Conservation (phyloP, 1,139 yeast genomes). For the Debaryomyces sp. region DNA sequence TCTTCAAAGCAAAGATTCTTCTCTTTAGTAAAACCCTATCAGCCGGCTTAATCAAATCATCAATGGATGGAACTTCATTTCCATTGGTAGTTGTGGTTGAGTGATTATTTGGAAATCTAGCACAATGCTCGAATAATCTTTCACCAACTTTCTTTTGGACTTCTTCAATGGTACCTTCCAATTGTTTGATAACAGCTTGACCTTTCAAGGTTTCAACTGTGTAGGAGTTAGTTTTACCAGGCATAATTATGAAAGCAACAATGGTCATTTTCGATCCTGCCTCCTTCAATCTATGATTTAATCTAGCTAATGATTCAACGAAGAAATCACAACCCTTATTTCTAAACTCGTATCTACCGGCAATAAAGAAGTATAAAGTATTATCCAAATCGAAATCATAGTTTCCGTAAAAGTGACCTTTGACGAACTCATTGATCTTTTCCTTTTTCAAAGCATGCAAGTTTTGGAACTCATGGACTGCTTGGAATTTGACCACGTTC, state of each 20-base stretch:
- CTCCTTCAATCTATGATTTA: constrained; percentile 83
- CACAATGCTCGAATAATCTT: constrained; percentile 88
- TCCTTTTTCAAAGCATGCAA: constrained; percentile 90
- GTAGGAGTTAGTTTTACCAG: constrained; percentile 90
- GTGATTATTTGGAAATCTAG: constrained; percentile 66
- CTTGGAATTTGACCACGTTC: constrained; percentile 94
- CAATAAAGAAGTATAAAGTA: constrained; percentile 92
- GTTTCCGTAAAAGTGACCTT: constrained; percentile 97
- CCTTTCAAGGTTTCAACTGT: constrained; percentile 96
- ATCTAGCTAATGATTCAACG: constrained; percentile 89
- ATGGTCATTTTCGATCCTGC: constrained; percentile 86
- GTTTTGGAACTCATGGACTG: constrained; percentile 97
- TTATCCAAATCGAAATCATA: constrained; percentile 93
- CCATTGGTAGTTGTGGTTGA: constrained; percentile 60
- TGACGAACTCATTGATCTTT: constrained; percentile 89
- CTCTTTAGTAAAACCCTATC: constrained; percentile 90
- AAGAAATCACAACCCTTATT: constrained; percentile 97
- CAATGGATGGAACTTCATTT: constrained; percentile 60
- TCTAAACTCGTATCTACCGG: constrained; percentile 96
- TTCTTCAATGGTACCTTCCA: constrained; percentile 86
- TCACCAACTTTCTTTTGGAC: constrained; percentile 88
- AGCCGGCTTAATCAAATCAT: constrained; percentile 82
- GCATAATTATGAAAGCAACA: constrained; percentile 98
- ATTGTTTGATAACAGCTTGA: constrained; percentile 91
- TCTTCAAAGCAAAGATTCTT: constrained; percentile 89